Conservation (phyloP, 164 flowering plant species). For the Aristolochia californica region DNA sequence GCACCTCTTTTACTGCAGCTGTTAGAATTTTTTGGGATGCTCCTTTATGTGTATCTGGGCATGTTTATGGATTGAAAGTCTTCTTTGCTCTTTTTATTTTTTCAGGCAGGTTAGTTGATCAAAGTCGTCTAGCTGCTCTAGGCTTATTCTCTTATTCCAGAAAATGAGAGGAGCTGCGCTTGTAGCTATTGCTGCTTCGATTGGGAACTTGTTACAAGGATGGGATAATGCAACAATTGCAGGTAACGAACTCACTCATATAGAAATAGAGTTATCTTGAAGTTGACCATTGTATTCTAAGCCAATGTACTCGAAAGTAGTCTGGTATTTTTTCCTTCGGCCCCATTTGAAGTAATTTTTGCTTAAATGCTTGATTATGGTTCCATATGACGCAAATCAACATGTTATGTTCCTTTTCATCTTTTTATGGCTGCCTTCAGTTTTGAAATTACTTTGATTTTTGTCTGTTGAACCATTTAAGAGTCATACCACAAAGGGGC, state of each 20-base stretch:
- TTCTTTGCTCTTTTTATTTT: background rate
- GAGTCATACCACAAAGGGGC: no score
- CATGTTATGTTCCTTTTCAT: background rate
- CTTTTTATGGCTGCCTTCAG: background rate
- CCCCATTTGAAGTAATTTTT: no score
- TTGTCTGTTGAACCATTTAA: no score
- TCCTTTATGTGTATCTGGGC: no score
- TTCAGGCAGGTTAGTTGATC: background rate
- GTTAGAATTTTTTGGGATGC: no score
- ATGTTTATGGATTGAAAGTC: no score
- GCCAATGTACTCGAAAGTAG: no score
- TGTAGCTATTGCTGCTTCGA: slow-evolving; percentile 78
- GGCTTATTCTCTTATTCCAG: background rate
- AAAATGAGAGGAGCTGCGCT: slow-evolving; percentile 75
- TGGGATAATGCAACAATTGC: slow-evolving; percentile 98
- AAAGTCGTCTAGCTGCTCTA: background rate
- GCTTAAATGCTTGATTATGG: background rate
- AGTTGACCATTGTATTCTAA: no score
- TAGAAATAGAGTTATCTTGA: background rate
- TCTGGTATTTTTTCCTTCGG: no score
- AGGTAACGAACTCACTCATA: slow-evolving; percentile 26
- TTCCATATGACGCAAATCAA: background rate
- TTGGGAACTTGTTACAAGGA: slow-evolving; percentile 91
- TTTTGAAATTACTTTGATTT: background rate
- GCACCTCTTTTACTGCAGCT: no score